Base-by-base conservation (phyloP, 1,284 basidiomycete genomes). In the Apiotrichum montevideense region DNA sequence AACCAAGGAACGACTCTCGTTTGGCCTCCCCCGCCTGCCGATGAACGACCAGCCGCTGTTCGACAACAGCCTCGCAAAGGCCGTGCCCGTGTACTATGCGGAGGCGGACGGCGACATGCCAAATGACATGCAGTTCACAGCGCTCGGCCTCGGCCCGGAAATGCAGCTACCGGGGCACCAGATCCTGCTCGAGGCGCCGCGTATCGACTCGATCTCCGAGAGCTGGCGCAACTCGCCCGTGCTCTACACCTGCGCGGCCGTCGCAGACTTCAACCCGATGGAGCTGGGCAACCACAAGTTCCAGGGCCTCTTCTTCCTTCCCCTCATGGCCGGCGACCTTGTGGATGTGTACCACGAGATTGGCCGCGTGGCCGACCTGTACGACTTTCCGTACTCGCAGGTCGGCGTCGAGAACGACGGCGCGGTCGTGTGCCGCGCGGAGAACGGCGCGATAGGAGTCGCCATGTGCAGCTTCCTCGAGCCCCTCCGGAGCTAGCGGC, bases 341-440 rank as follows among this genome's bases (percentile, higher is more conserved):
- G 65, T 77, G 46, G 72, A 75, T 53, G 69, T 78, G 13, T 67
- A 74, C 51, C 69, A 75, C 54, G 77, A 78, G 61, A 74, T 77
- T 3, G 77, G 77, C 1, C 64, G 76, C 6, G 73, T 78, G 15
- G 74, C 76, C 41, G 71, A 73, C 44, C 59, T 78, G 14, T 63
- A 66, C 4, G 65, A 65, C 15, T 74, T 78, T 52, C 77, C 77
- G 2, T 74, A 76, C 46, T 63, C 67, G 3, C 69, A 73, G 34
- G 64, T 77, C 5, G 76, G 76, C 7, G 73, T 77, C 8, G 73
- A 75, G 35, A 75, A 77, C 52, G 77, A 78, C 54, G 77, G 77
- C 14, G 69, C 77, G 4, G 60, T 78, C 35, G 74, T 73, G 33
- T 73, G 66, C n/a, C 50, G 70, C 13, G 62, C 63, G 3, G 70